These are phyloP conservation scores for Lentinula lateritia DNA, from an alignment of 768 basidiomycete genomes.

Conservation along the genomic window DNA sequence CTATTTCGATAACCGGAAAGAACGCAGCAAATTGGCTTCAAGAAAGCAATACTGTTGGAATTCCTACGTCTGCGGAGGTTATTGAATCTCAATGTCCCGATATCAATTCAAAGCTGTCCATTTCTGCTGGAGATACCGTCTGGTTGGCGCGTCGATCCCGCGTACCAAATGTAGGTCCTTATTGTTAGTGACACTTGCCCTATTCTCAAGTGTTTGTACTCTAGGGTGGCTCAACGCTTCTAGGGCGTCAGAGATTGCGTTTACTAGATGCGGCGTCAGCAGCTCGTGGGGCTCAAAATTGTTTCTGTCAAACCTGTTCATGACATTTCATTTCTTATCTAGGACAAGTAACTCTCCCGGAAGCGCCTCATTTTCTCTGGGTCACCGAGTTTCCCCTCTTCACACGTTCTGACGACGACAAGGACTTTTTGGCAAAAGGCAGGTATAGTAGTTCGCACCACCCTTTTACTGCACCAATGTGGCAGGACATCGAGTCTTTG, in stretches of 20 bases:
- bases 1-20: conserved; percentile 39
- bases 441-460: conserved; percentile 93
- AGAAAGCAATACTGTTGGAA: conserved; percentile 23
- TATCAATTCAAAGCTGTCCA: conserved; percentile 35
- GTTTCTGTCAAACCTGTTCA: neutral
- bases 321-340: conserved; percentile 10
- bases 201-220: neutral
- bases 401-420: conserved; percentile 80
- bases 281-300: conserved; percentile 40
- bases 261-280: conserved; percentile 63
- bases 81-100: conserved; percentile 19
- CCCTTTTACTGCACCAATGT: conserved; percentile 95
- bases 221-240: conserved; percentile 81
- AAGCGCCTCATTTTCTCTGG: conserved; percentile 84
- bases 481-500: conserved; percentile 77
- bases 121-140: conserved; percentile 48
- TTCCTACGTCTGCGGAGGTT: conserved; percentile 14
- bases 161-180: conserved; percentile 42
- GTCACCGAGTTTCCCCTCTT: conserved; percentile 95
- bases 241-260: conserved; percentile 66
- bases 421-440: conserved; percentile 78
- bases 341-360: conserved; percentile 55
- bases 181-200: neutral
- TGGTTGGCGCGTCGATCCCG: conserved; percentile 52
- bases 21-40: conserved; percentile 45